These are phyloP conservation scores for Garcia nutans DNA, from an alignment of 345 rosid species.

Conservation along the genomic window DNA sequence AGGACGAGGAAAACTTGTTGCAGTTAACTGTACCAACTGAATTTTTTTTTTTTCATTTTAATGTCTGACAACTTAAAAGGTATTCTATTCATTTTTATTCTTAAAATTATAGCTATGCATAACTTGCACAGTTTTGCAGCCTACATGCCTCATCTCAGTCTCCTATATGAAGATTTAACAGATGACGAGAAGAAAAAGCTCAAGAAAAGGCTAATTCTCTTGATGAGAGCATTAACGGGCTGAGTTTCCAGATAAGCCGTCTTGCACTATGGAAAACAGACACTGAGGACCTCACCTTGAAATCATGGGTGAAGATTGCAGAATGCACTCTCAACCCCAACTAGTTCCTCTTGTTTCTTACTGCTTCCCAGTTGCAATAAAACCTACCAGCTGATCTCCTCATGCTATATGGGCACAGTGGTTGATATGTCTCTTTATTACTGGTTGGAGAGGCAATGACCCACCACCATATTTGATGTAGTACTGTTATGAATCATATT, in stretches of 20 bases:
- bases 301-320: constrained; percentile 75
- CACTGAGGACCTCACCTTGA: constrained; percentile 53
- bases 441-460: neutral
- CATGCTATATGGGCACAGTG: neutral
- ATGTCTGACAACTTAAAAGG: neutral
- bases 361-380: neutral
- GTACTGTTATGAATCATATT: neutral
- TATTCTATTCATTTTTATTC: neutral
- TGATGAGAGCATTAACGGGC: constrained; percentile 45
- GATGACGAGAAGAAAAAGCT: constrained; percentile 78
- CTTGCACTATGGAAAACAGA: constrained; percentile 66
- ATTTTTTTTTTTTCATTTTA: neutral
- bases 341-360: constrained; percentile 20
- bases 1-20: neutral
- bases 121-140: constrained; percentile 37
- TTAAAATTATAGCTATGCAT: neutral
- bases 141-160: constrained; percentile 89
- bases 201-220: constrained; percentile 55
- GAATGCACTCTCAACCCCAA: constrained; percentile 48
- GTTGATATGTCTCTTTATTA: neutral
- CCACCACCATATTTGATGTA: neutral
- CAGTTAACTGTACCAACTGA: neutral
- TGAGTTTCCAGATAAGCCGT: constrained; percentile 54
- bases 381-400: neutral
- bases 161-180: constrained; percentile 64